Evolutionary conservation across 2,329 filamentous ascomycete genomes (phyloP).

Genomic region (Fusarium metavorans): DNA sequence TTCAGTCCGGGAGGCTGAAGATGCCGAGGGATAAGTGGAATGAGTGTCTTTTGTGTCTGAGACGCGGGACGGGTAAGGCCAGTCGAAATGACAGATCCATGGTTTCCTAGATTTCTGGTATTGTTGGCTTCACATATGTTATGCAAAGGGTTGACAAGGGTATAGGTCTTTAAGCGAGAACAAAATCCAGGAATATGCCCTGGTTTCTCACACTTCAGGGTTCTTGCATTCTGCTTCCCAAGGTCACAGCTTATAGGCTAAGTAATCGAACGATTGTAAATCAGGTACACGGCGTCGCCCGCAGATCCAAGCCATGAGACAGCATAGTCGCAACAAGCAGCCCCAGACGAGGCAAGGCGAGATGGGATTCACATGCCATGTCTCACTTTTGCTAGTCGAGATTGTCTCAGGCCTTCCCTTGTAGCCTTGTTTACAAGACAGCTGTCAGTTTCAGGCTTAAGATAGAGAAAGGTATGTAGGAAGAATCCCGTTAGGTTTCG

Average conservation of each 20-base stretch:
- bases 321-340: background rate
- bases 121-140: background rate
- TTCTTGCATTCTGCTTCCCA: background rate
- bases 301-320: conserved; percentile 1
- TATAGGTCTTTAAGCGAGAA: background rate
- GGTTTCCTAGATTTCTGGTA: background rate
- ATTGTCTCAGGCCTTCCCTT: background rate
- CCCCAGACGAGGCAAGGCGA: background rate
- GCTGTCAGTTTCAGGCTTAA: background rate
- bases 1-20: background rate
- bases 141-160: background rate
- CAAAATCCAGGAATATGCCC: background rate
- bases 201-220: background rate
- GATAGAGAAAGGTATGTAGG: background rate
- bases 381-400: background rate
- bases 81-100: background rate
- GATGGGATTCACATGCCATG: conserved; percentile 2
- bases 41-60: conserved; percentile 10
- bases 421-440: background rate
- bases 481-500: background rate
- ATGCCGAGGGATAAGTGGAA: conserved; percentile 21
- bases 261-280: background rate
- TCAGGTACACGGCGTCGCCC: background rate
- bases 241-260: background rate
- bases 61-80: conserved; percentile 6